Evolutionary conservation across 2,329 filamentous ascomycete species (phyloP), one percentile per base, ranked within the genome.

Genomic region (Xylaria sp.): DNA sequence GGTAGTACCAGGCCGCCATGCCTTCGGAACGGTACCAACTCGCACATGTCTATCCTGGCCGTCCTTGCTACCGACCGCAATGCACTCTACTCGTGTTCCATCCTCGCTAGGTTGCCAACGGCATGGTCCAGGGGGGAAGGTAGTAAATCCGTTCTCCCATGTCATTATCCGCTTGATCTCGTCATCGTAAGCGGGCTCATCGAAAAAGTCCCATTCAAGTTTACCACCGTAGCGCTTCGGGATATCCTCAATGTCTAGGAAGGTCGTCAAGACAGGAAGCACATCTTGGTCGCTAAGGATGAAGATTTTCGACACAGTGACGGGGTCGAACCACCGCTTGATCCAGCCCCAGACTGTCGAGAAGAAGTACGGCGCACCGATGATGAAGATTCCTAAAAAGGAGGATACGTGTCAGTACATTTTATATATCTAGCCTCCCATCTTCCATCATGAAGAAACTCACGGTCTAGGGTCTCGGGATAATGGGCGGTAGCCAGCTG

Each of bases 281-380:
- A 97, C 91, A 80, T 97, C 93, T 63, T 87, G 78, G 9, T 88
- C 83, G 56, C 86, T 85, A 63, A 98, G 88, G 74, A 98, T 96
- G 80, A 97, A 97, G 79, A 98, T 97, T 83, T 98, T 98, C 75
- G 93, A 96, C 3, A 94, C 93, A 39, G 95, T 97, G 70, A 94
- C 93, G 7, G 94, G 94, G 81, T 94, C 92, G 76, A 97, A 97
- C 94, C 94, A 97, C 76, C 92, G 91, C 85, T 97, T 97, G 81
- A 97, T 87, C 93, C 94, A 97, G 72, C 92, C 90, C 94, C 94
- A 95, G 68, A 97, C 93, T 2, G 93, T 97, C 58, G 92, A 91
- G 83, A 97, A 97, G 86, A 97, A 97, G 53, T 87, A 83, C 8
- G 95, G 95, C 0, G 95, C 95, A 69, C 94, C 94, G 71, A 97